Conservation (phyloP, 495 filamentous ascomycete genomes). For the Xylaria grammica region DNA sequence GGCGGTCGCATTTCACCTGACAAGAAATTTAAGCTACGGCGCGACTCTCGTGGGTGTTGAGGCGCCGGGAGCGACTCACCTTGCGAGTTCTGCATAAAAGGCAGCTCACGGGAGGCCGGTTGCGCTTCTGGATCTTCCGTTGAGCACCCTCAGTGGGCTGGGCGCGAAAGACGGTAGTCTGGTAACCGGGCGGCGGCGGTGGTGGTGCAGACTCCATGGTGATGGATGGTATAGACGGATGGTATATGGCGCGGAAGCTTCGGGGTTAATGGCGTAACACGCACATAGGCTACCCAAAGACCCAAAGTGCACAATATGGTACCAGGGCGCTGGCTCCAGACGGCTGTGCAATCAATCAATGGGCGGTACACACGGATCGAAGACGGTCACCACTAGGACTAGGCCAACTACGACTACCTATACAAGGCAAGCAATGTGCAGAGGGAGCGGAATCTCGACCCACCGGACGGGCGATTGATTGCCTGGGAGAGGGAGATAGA, state of each 20-base stretch:
- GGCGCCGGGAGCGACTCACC: slow-evolving; percentile 31
- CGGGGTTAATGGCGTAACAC: slow-evolving; percentile 20
- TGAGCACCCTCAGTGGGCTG: slow-evolving; percentile 38
- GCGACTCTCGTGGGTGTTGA: neutral
- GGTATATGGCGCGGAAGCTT: slow-evolving; percentile 23
- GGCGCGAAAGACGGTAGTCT: slow-evolving; percentile 44
- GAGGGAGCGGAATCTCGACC: slow-evolving; percentile 10
- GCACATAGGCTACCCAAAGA: slow-evolving; percentile 1
- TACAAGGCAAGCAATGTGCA: slow-evolving; percentile 10
- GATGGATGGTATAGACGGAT: no score
- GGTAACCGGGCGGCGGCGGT: slow-evolving; percentile 25
- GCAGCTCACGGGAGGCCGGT: slow-evolving; percentile 47
- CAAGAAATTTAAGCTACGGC: slow-evolving; percentile 24
- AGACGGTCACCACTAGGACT: neutral
- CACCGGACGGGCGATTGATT: neutral
- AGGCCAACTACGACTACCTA: no score
- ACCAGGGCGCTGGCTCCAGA: neutral
- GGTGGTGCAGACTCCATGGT: slow-evolving; percentile 18
- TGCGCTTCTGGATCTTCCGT: slow-evolving; percentile 43
- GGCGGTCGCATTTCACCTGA: slow-evolving; percentile 53
- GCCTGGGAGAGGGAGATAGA: slow-evolving; percentile 1
- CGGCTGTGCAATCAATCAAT: neutral
- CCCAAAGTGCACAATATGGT: neutral
- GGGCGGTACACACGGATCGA: neutral
- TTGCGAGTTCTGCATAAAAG: slow-evolving; percentile 48